Percentiles rank a stretch among this genome's conserved stretches.
Evolutionary conservation across 1,284 basidiomycete species (phyloP).

Genomic region (Abortiporus biennis): DNA sequence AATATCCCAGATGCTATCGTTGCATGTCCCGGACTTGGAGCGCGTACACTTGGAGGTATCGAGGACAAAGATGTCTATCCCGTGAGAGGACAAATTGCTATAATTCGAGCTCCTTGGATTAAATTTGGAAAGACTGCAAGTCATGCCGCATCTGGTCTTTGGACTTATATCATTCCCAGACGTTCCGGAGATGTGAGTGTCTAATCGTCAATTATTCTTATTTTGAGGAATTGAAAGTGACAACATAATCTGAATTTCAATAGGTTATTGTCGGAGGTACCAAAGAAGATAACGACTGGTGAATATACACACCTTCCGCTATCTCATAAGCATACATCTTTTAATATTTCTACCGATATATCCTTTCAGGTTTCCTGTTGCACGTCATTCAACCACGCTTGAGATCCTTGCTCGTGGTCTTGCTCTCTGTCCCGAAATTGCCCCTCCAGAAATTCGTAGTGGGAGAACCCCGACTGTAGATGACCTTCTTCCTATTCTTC

Average conservation of each 20-base stretch:
- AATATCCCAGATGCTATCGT: conserved; percentile 44
- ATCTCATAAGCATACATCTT: too few relatives aligned
- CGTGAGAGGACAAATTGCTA: conserved; percentile 45
- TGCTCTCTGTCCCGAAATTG: conserved; percentile 59
- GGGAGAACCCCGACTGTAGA: conserved; percentile 47
- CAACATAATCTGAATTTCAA: not conserved
- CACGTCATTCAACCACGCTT: conserved; percentile 53
- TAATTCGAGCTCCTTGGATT: conserved; percentile 48
- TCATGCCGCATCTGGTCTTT: conserved; percentile 36
- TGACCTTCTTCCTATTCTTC: conserved; percentile 54
- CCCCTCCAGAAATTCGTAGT: conserved; percentile 48
- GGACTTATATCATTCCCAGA: conserved; percentile 70
- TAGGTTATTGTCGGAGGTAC: conserved; percentile 68
- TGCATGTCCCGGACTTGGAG: conserved; percentile 58
- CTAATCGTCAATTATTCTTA: not conserved
- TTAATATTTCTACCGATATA: not conserved
- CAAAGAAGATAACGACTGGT: conserved; percentile 60
- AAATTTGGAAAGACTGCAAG: conserved; percentile 52
- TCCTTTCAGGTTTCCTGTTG: conserved; percentile 40
- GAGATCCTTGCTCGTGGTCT: conserved; percentile 57
- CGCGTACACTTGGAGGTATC: conserved; percentile 39
- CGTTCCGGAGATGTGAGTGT: conserved; percentile 55
- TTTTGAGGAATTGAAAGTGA: too few relatives aligned
- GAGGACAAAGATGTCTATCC: conserved; percentile 43
- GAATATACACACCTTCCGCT: conserved; percentile 6